These are phyloP conservation scores for Paecilomyces formosus DNA, from an alignment of 2,329 filamentous ascomycete genomes.

Conservation along the genomic window DNA sequence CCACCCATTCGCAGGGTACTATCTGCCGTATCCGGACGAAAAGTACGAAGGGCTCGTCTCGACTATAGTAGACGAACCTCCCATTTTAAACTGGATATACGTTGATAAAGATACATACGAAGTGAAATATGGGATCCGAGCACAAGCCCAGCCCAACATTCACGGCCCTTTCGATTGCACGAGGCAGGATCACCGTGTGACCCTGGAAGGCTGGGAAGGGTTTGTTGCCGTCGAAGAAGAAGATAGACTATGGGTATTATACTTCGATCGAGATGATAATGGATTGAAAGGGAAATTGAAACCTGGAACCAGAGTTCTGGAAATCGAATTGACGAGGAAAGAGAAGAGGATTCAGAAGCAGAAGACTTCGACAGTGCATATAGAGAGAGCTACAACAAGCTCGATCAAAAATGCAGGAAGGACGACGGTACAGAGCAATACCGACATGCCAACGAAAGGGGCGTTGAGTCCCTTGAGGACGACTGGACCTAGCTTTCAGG, in stretches of 20 bases:
- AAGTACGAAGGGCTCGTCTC: slow-evolving; percentile 45
- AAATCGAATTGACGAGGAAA: slow-evolving; percentile 47
- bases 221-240: slow-evolving; percentile 44
- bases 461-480: background rate
- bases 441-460: background rate
- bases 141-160: slow-evolving; percentile 58
- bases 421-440: background rate
- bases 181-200: slow-evolving; percentile 32
- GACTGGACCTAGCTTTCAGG: background rate
- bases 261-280: slow-evolving; percentile 19
- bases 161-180: slow-evolving; percentile 73
- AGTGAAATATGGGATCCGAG: slow-evolving; percentile 53
- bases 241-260: slow-evolving; percentile 16
- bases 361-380: background rate
- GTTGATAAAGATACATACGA: slow-evolving; percentile 49
- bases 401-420: background rate
- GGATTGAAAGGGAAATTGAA: slow-evolving; percentile 32
- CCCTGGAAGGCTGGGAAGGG: slow-evolving; percentile 30
- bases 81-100: slow-evolving; percentile 57
- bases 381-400: background rate
- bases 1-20: slow-evolving; percentile 57
- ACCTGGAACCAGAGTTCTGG: slow-evolving; percentile 45
- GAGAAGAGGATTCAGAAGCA: slow-evolving; percentile 36
- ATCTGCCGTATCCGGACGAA: slow-evolving; percentile 38
- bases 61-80: slow-evolving; percentile 35